These are phyloP conservation scores for Venturia nashicola DNA, from an alignment of 2,329 filamentous ascomycete genomes.

Conservation along the genomic window DNA sequence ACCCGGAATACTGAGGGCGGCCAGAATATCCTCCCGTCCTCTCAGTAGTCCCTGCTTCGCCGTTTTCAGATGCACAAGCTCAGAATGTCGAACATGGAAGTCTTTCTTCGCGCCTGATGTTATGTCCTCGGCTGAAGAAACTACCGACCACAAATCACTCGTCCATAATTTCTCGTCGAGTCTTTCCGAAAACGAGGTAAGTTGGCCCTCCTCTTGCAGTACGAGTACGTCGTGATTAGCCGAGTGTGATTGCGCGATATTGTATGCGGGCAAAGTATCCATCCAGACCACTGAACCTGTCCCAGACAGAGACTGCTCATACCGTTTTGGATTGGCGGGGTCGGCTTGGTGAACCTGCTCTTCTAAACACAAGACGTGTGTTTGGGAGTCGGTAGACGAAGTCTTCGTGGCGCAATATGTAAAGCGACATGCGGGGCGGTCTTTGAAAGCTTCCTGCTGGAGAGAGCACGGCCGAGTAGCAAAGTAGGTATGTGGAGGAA, in stretches of 20 bases:
- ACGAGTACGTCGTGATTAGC: conserved; percentile 37
- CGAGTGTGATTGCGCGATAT: conserved; percentile 13
- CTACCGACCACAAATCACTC: conserved; percentile 15
- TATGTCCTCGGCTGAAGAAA: background rate
- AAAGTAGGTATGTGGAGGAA: conserved; percentile 47
- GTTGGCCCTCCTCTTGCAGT: conserved; percentile 48
- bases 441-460: conserved; percentile 35
- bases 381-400: conserved; percentile 29
- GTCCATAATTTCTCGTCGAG: conserved; percentile 22
- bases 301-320: conserved; percentile 15
- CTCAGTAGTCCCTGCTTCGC: conserved; percentile 32
- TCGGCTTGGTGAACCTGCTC: conserved; percentile 32
- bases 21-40: conserved; percentile 31
- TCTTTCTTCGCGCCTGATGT: background rate
- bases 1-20: conserved; percentile 22
- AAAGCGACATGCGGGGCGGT: conserved; percentile 34
- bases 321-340: conserved; percentile 14
- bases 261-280: conserved; percentile 20
- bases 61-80: conserved; percentile 24
- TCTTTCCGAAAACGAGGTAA: conserved; percentile 49
- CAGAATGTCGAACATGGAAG: conserved; percentile 11
- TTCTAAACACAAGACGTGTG: conserved; percentile 41
- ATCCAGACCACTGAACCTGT: conserved; percentile 17
- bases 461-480: conserved; percentile 46
- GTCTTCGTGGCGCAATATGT: conserved; percentile 43